These are phyloP conservation scores for Stylonectria norvegica DNA, from an alignment of 2,329 filamentous ascomycete species.

Conservation along the genomic window DNA sequence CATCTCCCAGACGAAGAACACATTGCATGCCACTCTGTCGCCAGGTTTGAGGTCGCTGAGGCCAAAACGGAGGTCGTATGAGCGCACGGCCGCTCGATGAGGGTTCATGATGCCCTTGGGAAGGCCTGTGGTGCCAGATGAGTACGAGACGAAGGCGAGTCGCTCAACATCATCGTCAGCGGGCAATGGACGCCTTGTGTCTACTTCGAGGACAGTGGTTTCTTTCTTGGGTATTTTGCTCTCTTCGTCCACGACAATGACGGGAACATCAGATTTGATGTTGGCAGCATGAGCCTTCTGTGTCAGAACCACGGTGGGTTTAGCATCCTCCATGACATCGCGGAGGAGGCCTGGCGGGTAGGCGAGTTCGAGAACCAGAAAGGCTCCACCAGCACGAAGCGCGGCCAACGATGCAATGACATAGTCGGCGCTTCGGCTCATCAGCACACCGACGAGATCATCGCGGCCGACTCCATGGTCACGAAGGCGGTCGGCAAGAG, in stretches of 20 bases:
- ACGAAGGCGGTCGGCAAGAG: constrained; percentile 62
- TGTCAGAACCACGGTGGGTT: constrained; percentile 68
- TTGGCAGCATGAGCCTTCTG: constrained; percentile 61
- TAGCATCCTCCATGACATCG: constrained; percentile 74
- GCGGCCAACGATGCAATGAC: constrained; percentile 75
- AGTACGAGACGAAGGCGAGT: constrained; percentile 77
- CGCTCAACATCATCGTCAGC: constrained; percentile 67
- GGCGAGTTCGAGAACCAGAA: constrained; percentile 74
- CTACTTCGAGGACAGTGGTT: constrained; percentile 24
- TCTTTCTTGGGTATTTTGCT: constrained; percentile 27
- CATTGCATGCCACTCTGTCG: constrained; percentile 81
- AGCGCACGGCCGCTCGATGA: constrained; percentile 68
- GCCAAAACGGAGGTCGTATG: constrained; percentile 69
- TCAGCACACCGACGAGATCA: constrained; percentile 69
- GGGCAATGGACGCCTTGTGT: constrained; percentile 51
- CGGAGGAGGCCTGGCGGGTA: constrained; percentile 71
- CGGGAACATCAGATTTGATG: constrained; percentile 59
- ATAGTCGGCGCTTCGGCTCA: constrained; percentile 73
- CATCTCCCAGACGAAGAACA: constrained; percentile 86
- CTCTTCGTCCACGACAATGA: constrained; percentile 61
- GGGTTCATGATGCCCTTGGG: constrained; percentile 83
- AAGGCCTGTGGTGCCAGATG: constrained; percentile 71
- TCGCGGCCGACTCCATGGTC: constrained; percentile 68
- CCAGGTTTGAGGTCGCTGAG: constrained; percentile 67
- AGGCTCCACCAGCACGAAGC: constrained; percentile 75